Evolutionary conservation across 116 monocot genomes (phyloP).

Genomic region (Papilionanthe hybrid): DNA sequence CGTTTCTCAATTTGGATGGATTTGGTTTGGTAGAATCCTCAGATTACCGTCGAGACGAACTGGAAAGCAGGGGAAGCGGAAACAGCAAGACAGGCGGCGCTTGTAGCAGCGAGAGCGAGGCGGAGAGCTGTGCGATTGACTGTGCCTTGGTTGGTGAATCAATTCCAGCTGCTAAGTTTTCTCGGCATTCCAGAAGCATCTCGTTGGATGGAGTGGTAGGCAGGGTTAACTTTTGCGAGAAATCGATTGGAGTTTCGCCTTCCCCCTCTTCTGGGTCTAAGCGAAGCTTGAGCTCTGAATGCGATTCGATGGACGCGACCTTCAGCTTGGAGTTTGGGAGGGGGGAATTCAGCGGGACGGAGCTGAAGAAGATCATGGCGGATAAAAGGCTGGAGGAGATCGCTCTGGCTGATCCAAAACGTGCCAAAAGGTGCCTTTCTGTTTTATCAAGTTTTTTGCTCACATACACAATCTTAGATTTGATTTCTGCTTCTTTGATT

Average conservation of each 20-base stretch:
- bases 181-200: constrained; percentile 27
- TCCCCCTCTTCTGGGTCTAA: constrained; percentile 9
- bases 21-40: constrained; percentile 23
- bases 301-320: constrained; percentile 1
- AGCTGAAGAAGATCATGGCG: constrained; percentile 48
- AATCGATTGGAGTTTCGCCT: constrained; percentile 7
- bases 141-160: constrained; percentile 10
- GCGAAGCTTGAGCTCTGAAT: neutral
- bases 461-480: neutral
- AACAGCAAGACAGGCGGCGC: constrained; percentile 17
- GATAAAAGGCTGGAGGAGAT: constrained; percentile 46
- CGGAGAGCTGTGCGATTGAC: constrained; percentile 25
- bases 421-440: constrained; percentile 29
- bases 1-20: constrained; percentile 34
- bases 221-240: constrained; percentile 23
- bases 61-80: neutral
- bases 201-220: constrained; percentile 34
- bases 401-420: constrained; percentile 40
- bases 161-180: no score
- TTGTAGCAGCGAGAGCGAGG: constrained; percentile 41
- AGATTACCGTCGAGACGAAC: constrained; percentile 20
- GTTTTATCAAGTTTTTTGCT: neutral
- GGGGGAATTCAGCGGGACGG: constrained; percentile 27
- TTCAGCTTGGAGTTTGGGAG: constrained; percentile 50
- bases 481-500: neutral